Base-by-base conservation (phyloP, 2,329 filamentous ascomycete genomes). In the Lachnellula hyalina region DNA sequence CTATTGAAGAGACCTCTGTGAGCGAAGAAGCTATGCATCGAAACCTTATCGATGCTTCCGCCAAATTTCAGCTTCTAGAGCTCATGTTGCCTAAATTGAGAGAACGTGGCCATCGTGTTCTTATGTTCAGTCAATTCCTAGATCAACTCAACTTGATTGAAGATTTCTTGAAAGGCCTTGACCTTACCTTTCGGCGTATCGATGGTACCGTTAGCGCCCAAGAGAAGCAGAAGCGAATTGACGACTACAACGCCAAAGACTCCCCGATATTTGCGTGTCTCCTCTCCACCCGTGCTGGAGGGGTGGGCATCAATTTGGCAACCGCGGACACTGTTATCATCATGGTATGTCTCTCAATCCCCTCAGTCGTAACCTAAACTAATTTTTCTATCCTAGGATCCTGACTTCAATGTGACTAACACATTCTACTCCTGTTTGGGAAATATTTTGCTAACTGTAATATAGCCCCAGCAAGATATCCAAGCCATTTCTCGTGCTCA, bases 321-420 rank as follows among this genome's bases (percentile, higher is more conserved):
- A 96, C 92, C 7, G 94, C 94, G 2, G 94, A 99, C 67, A 99
- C 94, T 0, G 95, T 99, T 58, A 96, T 99, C 61, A 96, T 99
- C 61, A 84, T 97, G 62, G 64, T 64, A 53, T 51, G 92, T 96
- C 64, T 90, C 90, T 0, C 91, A 96, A 68, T 96, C 95, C 7
- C 19, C 3, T 38, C 25, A 6, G 28, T 44, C 1, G 4, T 40
- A 15, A 49, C 12, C 14, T 32, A n/a, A 41, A 47, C 60, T 63
- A 58, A 63, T 45, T 32, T n/a, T 7, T 14, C 17, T 5, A n/a
- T 14, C 17, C 5, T 47, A 66, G 63, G 67, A 69, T 58, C 65
- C 67, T 3, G 67, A 69, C 48, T 69, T 66, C 42, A 69, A 69
- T 42, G 63, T 62, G 54, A 53, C 17, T 52, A 17, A 34, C 40